phyloP scores from a whole-genome alignment of 768 basidiomycete species.

The Rhizopogon vesiculosus region DNA sequence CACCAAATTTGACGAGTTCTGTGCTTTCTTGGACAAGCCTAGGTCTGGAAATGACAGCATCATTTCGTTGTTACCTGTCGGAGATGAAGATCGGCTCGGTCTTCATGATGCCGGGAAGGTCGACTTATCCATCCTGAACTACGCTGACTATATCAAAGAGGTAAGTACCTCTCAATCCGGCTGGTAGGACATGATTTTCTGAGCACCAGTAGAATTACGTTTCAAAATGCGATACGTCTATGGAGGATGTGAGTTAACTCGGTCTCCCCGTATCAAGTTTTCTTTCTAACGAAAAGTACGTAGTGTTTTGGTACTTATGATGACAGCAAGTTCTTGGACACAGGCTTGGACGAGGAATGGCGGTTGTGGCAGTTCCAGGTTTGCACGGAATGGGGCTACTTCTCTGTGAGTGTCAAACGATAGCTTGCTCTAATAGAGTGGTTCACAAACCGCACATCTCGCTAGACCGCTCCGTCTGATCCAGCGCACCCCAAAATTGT shows the following conservation, averaged over 20 bases:
- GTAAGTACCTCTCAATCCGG: conserved; percentile 27
- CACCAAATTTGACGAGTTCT: conserved; percentile 65
- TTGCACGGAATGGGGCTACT: conserved; percentile 96
- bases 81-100: conserved; percentile 44
- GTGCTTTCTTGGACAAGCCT: conserved; percentile 47
- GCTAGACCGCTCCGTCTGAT: conserved; percentile 71
- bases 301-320: conserved; percentile 88
- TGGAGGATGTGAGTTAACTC: conserved; percentile 43
- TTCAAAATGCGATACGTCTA: conserved; percentile 44
- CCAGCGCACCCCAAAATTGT: conserved; percentile 69
- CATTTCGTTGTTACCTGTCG: conserved; percentile 39
- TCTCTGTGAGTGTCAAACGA: conserved; percentile 47
- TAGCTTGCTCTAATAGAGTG: not conserved
- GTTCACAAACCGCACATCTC: not conserved
- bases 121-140: conserved; percentile 63
- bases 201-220: conserved; percentile 42
- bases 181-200: not conserved
- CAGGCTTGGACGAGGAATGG: conserved; percentile 70
- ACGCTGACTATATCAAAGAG: conserved; percentile 72
- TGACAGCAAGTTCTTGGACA: conserved; percentile 57
- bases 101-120: conserved; percentile 41
- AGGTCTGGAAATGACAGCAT: conserved; percentile 23
- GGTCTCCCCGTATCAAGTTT: not conserved
- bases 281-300: not conserved
- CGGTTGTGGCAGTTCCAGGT: conserved; percentile 88